Evolutionary conservation across 2,329 filamentous ascomycete species (phyloP).

Genomic region (Ophiocordyceps camponoti-leonardi): DNA sequence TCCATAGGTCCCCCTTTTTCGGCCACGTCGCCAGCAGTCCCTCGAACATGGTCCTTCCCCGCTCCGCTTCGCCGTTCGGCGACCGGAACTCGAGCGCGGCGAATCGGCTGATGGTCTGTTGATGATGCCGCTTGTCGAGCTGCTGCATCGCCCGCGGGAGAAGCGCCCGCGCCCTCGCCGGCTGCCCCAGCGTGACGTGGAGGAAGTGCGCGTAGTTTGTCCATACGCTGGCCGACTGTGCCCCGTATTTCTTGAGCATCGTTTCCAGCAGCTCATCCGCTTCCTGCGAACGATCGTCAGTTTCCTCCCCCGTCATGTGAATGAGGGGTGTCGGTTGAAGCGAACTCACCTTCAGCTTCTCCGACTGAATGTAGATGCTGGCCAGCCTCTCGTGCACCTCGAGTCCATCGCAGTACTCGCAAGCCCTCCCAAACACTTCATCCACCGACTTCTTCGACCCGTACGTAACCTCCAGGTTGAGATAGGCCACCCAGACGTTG

Average conservation of each 20-base stretch:
- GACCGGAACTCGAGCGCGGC: constrained; percentile 84
- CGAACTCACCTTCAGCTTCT: constrained; percentile 57
- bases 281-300: constrained; percentile 41
- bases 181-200: constrained; percentile 51
- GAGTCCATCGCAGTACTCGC: constrained; percentile 82
- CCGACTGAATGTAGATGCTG: constrained; percentile 88
- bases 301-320: neutral
- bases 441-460: constrained; percentile 70
- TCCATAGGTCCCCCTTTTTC: constrained; percentile 86
- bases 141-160: constrained; percentile 74
- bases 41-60: constrained; percentile 88
- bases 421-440: constrained; percentile 77
- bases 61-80: constrained; percentile 66
- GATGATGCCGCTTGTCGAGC: constrained; percentile 47
- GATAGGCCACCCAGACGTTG: constrained; percentile 85
- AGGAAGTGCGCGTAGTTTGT: constrained; percentile 91
- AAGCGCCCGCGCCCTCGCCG: constrained; percentile 61
- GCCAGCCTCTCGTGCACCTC: constrained; percentile 79
- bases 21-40: constrained; percentile 69
- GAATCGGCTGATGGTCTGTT: constrained; percentile 67
- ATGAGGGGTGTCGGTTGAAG: neutral
- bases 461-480: constrained; percentile 88
- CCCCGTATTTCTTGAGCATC: constrained; percentile 79
- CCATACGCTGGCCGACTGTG: constrained; percentile 66
- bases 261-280: constrained; percentile 76